These are phyloP conservation scores for Cystoderma amianthinum DNA, from an alignment of 768 basidiomycete species.

Conservation along the genomic window DNA sequence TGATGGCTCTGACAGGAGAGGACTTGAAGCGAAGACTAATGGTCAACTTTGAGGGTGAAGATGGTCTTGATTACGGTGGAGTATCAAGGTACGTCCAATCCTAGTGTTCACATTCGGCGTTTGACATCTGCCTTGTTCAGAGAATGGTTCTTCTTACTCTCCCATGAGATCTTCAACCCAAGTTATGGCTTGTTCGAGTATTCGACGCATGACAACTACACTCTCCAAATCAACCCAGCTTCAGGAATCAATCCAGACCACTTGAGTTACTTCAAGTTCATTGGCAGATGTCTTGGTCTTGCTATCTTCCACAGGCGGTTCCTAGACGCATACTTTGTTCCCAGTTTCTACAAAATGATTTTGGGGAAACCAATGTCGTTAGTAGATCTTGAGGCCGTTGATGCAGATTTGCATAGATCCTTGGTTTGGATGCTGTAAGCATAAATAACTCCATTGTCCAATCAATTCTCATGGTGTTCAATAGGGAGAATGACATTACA, in stretches of 20 bases:
- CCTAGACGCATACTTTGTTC: slow-evolving; percentile 75
- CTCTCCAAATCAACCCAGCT: slow-evolving; percentile 73
- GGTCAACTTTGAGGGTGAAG: slow-evolving; percentile 75
- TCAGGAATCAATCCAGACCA: slow-evolving; percentile 75
- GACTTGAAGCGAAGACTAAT: slow-evolving; percentile 67
- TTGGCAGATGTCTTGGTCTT: slow-evolving; percentile 66
- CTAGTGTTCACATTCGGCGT: background rate
- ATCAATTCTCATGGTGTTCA: background rate
- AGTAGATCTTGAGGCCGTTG: slow-evolving; percentile 63
- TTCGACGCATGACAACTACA: slow-evolving; percentile 74
- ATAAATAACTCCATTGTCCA: background rate
- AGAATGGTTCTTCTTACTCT: slow-evolving; percentile 84
- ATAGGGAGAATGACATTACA: slow-evolving; percentile 71
- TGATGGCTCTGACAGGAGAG: slow-evolving; percentile 74
- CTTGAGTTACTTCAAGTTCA: slow-evolving; percentile 77
- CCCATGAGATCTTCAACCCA: slow-evolving; percentile 79
- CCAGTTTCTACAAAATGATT: slow-evolving; percentile 78
- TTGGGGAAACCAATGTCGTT: slow-evolving; percentile 52
- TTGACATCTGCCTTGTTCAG: slow-evolving; percentile 25
- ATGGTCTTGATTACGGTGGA: slow-evolving; percentile 75
- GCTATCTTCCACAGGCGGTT: slow-evolving; percentile 76
- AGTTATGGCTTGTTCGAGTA: slow-evolving; percentile 81
- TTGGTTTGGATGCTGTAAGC: slow-evolving; percentile 72
- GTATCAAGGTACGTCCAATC: slow-evolving; percentile 49
- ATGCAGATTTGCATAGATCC: slow-evolving; percentile 62